Evolutionary conservation across 1,284 basidiomycete species (phyloP), one percentile per base, ranked within the genome.

Genomic region (Tilletia caries): DNA sequence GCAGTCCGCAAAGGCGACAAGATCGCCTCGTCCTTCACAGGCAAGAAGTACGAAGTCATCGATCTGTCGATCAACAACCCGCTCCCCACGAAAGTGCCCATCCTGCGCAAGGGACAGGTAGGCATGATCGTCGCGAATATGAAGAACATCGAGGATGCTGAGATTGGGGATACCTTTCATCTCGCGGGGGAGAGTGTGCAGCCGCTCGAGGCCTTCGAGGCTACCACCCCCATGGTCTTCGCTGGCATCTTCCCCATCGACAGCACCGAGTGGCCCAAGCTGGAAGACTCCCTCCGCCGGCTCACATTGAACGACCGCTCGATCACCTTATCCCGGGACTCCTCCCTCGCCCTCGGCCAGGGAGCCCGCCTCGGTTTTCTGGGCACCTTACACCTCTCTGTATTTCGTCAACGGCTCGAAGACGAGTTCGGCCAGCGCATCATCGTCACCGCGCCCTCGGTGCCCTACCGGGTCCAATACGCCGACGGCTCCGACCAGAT

Each of bases 101-200:
- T 88, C 62, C 85, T 98, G 67, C 87, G 88, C 65, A 89, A 92
- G 64, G 94, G 94, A 2, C 95, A 97, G 85, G 95, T 97, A 20
- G 94, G 94, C 34, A 94, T 89, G 82, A 37, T 68, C 79, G 85
- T 92, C 1, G 97, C 94, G 84, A 97, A 93, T 80, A 98, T 98
- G 95, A 98, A 98, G 84, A 91, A 98, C 79, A 92, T 92, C 18
- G 89, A 90, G n/a, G 95, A 98, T 86, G 95, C 94, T 29, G 90
- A 91, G 79, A 90, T 97, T 68, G 96, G 96, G 43, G 96, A 99
- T 82, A 98, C 96, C 0, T 87, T 98, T 69, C 88, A 94, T 83
- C 89, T 88, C 33, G 87, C 89, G 2, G 90, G 91, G n/a, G 87
- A 89, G 68, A 85, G 86, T 8, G 91, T 95, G 3, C 89, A 92